A percentile compares a stretch with the other conserved stretches of the same genome.
phyloP scores from a whole-genome alignment of 345 rosid genomes.

The Salix caprea region DNA sequence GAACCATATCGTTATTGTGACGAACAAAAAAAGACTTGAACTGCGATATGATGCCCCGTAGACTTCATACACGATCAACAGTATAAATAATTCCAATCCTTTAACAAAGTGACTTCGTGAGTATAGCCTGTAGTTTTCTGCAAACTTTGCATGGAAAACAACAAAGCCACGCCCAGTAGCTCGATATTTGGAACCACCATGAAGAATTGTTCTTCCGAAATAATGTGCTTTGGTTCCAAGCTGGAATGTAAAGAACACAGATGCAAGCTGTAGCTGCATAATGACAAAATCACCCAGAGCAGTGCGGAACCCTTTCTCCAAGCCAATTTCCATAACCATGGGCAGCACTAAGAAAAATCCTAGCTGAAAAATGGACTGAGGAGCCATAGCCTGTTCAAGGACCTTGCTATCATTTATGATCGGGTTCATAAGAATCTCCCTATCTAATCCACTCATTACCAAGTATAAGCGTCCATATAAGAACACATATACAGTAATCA shows the following conservation, averaged over 20 bases:
- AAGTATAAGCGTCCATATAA: slow-evolving; percentile 89
- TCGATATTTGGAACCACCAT: slow-evolving; percentile 80
- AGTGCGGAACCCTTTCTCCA: slow-evolving; percentile 86
- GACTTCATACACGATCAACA: slow-evolving; percentile 65
- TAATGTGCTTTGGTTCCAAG: slow-evolving; percentile 95
- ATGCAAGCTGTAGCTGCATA: slow-evolving; percentile 96
- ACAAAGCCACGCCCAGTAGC: slow-evolving; percentile 92
- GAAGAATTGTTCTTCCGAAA: slow-evolving; percentile 89
- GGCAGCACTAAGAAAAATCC: slow-evolving; percentile 83
- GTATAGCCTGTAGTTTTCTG: slow-evolving; percentile 79
- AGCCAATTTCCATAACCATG: slow-evolving; percentile 93
- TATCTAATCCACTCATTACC: slow-evolving; percentile 87
- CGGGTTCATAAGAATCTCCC: slow-evolving; percentile 52
- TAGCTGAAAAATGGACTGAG: slow-evolving; percentile 78
- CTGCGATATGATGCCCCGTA: slow-evolving; percentile 70
- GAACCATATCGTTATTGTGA: slow-evolving; percentile 91
- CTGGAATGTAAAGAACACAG: slow-evolving; percentile 94
- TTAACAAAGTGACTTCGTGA: slow-evolving; percentile 94
- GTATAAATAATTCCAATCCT: slow-evolving; percentile 70
- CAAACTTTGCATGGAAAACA: slow-evolving; percentile 87
- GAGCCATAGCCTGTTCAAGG: slow-evolving; percentile 81
- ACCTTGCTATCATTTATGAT: slow-evolving; percentile 58
- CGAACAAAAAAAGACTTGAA: slow-evolving; percentile 61
- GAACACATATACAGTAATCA: slow-evolving; percentile 75
- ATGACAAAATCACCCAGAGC: slow-evolving; percentile 86